Evolutionary conservation across 305 asterid genomes (phyloP).

Genomic region (Fraxinus dipetala): DNA sequence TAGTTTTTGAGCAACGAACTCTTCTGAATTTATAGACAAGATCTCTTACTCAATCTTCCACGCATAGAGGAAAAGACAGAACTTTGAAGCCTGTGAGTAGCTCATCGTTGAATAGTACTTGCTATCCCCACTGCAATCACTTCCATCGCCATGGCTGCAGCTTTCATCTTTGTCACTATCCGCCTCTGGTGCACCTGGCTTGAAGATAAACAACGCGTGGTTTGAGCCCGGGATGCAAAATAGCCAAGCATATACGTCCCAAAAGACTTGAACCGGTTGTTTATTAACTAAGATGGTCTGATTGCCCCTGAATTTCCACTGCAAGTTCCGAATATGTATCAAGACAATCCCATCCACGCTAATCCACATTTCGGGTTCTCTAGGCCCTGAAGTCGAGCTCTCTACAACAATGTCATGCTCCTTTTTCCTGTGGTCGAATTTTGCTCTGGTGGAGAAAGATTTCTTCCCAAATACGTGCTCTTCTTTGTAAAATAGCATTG

Average conservation of each 20-base stretch:
- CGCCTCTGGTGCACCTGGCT: constrained; percentile 50
- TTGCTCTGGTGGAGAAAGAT: constrained; percentile 73
- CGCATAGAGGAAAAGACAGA: constrained; percentile 68
- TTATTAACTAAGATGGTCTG: constrained; percentile 70
- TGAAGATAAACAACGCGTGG: constrained; percentile 73
- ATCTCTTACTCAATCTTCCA: constrained; percentile 55
- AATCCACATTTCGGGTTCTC: constrained; percentile 96
- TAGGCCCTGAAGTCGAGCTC: constrained; percentile 61
- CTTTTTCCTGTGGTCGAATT: constrained; percentile 52
- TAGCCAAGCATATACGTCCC: constrained; percentile 93
- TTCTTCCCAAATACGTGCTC: constrained; percentile 85
- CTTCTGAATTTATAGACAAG: neutral
- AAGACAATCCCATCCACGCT: constrained; percentile 86
- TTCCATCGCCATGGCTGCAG: constrained; percentile 37
- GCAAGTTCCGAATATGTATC: constrained; percentile 71
- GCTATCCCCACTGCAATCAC: constrained; percentile 62
- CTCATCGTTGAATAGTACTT: constrained; percentile 61
- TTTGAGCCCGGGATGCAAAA: constrained; percentile 58
- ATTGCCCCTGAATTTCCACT: constrained; percentile 95
- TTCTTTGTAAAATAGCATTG: constrained; percentile 58
- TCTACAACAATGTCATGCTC: constrained; percentile 88
- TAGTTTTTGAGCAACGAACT: neutral
- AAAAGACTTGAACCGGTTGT: constrained; percentile 71
- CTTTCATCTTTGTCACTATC: constrained; percentile 54
- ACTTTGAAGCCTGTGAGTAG: constrained; percentile 53